Percentiles rank a stretch among this genome's conserved stretches.
Conservation (phyloP, 1,284 basidiomycete genomes). For the Cryptococcus wingfieldii region DNA sequence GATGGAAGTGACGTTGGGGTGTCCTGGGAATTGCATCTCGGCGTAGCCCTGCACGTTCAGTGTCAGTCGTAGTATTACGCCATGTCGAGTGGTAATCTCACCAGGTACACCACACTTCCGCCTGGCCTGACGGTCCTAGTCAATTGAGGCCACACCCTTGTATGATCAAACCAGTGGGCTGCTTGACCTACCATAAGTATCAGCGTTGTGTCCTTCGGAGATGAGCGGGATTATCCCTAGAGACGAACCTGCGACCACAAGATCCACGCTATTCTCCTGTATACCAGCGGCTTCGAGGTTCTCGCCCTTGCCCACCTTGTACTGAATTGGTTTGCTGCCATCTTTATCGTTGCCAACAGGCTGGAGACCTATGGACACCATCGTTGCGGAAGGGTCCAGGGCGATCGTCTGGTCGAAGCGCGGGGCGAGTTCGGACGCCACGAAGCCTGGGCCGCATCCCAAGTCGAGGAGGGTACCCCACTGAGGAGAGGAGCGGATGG, state of each 20-base stretch:
- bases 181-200: conserved; percentile 61
- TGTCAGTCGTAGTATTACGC: not conserved
- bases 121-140: conserved; percentile 60
- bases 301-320: conserved; percentile 46
- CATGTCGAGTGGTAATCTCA: conserved; percentile 41
- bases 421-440: conserved; percentile 58
- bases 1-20: conserved; percentile 58
- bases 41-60: conserved; percentile 61
- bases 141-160: conserved; percentile 65
- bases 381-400: conserved; percentile 66
- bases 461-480: conserved; percentile 57
- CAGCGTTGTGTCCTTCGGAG: not conserved
- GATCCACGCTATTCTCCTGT: conserved; percentile 60
- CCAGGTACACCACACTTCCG: conserved; percentile 74
- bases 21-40: conserved; percentile 64
- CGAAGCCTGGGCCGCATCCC: conserved; percentile 68
- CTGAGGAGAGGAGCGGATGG: conserved; percentile 2
- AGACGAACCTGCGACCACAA: conserved; percentile 61
- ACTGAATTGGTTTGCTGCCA: conserved; percentile 44
- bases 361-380: conserved; percentile 62
- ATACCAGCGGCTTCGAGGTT: conserved; percentile 36
- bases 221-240: not conserved
- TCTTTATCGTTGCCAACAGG: conserved; percentile 10
- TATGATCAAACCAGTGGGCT: conserved; percentile 81
- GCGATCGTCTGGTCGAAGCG: conserved; percentile 63